Evolutionary conservation across 495 filamentous ascomycete species (phyloP).

Genomic region (Lasiosphaeria miniovina): DNA sequence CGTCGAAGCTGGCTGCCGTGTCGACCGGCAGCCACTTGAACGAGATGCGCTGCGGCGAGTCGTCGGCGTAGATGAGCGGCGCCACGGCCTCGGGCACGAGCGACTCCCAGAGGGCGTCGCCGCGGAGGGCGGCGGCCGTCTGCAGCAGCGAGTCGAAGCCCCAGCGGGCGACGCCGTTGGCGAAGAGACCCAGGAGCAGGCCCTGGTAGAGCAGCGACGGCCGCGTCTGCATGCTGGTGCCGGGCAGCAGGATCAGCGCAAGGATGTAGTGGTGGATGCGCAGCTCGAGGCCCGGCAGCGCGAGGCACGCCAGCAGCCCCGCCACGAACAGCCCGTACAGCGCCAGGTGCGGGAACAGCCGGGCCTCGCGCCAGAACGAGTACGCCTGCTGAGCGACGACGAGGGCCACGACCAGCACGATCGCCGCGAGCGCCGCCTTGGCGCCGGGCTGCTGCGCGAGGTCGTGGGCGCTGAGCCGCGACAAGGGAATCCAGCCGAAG

Average conservation of each 20-base stretch:
- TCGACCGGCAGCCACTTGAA: constrained; percentile 48
- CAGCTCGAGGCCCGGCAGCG: constrained; percentile 71
- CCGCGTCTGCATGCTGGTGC: constrained; percentile 78
- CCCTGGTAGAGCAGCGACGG: constrained; percentile 80
- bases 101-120: constrained; percentile 64
- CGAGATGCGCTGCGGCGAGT: constrained; percentile 40
- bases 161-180: constrained; percentile 91
- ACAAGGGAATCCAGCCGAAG: constrained; percentile 76
- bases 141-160: constrained; percentile 88
- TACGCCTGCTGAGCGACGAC: constrained; percentile 65
- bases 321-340: constrained; percentile 64
- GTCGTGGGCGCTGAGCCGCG: constrained; percentile 72
- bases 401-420: constrained; percentile 58
- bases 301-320: constrained; percentile 59
- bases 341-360: constrained; percentile 63
- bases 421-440: constrained; percentile 62
- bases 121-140: constrained; percentile 66
- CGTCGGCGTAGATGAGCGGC: constrained; percentile 34
- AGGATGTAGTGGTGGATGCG: constrained; percentile 98
- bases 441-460: constrained; percentile 76
- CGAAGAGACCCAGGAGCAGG: constrained; percentile 81
- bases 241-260: constrained; percentile 74
- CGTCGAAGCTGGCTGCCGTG: neutral
- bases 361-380: constrained; percentile 68
- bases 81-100: constrained; percentile 60